Base-by-base conservation (phyloP, 2,329 filamentous ascomycete genomes). In the Elsinoe perseae region DNA sequence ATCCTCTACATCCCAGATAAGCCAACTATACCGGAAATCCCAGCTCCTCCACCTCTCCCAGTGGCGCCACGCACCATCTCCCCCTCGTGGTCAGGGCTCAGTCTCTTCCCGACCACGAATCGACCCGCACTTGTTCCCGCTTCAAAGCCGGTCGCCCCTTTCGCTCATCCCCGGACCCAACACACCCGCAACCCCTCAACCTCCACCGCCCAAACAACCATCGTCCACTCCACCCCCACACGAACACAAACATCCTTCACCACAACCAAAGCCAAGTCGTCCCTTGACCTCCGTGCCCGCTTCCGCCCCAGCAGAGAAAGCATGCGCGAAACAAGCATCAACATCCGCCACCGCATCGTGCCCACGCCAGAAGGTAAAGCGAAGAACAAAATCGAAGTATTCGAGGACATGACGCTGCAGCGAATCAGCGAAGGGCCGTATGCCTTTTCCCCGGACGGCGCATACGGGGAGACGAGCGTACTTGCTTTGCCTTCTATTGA, bases 381-480 rank as follows among this genome's bases (percentile, higher is more conserved):
- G 2, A 52, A 25, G 30, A 32, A 25, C 25, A 25, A 52, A 7
- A 20, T 52, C 6, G 48, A 52, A 20, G 20, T 52, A 2, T 57
- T 67, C 16, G 67, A 68, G 54, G 68, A 69, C 58, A 61, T 52
- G 14, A 69, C 68, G 8, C 57, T 70, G 18, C 59, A 60, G 28
- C 61, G 64, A 46, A 69, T 70, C 50, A 62, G 63, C 9, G 66
- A 65, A 6, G 68, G 68, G 4, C 68, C 68, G 2, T 70, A 70
- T 42, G 68, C 65, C 8, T 48, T 38, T 23, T 63, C 61, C 20
- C 64, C 63, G 2, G 64, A 63, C 5, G 21, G 52, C 8, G 52
- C 27, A 1, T 54, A 14, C 16, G 52, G 52, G 27, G 38, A 42
- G n/a, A 50, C 27, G 46, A 50, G 46, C 27, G 18, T 50, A 14